These are phyloP conservation scores for Litchi chinensis DNA, from an alignment of 345 rosid genomes.

Conservation along the genomic window DNA sequence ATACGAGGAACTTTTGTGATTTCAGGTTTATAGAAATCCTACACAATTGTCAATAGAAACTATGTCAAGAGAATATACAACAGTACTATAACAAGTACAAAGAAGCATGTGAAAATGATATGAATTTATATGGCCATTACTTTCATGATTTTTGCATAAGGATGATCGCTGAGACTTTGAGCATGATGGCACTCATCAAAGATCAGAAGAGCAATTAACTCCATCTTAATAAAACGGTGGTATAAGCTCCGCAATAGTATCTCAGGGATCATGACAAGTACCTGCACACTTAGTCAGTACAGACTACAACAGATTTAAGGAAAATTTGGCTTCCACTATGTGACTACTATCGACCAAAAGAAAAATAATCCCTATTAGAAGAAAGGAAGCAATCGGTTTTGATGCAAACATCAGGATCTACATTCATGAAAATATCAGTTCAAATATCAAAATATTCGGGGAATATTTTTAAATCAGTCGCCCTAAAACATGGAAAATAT, in stretches of 20 bases:
- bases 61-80: conserved; percentile 17
- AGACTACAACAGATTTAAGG: conserved; percentile 17
- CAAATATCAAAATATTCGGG: too few relatives aligned
- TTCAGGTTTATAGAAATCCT: conserved; percentile 70
- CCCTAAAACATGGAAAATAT: too few relatives aligned
- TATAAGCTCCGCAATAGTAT: conserved; percentile 68
- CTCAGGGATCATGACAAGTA: conserved; percentile 93
- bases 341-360: background rate
- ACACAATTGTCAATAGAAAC: conserved; percentile 33
- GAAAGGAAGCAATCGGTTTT: too few relatives aligned
- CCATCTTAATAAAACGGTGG: conserved; percentile 94
- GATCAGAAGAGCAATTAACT: conserved; percentile 76
- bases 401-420: too few relatives aligned
- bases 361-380: background rate
- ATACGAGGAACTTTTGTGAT: conserved; percentile 63
- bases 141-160: conserved; percentile 92
- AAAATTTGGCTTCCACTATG: conserved; percentile 21
- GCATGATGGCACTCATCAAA: conserved; percentile 99
- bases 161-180: conserved; percentile 77
- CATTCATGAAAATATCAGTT: too few relatives aligned
- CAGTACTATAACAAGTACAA: conserved; percentile 8
- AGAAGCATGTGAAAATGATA: conserved; percentile 8
- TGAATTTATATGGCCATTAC: conserved; percentile 43
- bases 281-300: conserved; percentile 45
- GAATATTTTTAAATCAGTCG: too few relatives aligned